Conservation (phyloP, 352 stramenopile genomes). For the Pythium phragmitis region DNA sequence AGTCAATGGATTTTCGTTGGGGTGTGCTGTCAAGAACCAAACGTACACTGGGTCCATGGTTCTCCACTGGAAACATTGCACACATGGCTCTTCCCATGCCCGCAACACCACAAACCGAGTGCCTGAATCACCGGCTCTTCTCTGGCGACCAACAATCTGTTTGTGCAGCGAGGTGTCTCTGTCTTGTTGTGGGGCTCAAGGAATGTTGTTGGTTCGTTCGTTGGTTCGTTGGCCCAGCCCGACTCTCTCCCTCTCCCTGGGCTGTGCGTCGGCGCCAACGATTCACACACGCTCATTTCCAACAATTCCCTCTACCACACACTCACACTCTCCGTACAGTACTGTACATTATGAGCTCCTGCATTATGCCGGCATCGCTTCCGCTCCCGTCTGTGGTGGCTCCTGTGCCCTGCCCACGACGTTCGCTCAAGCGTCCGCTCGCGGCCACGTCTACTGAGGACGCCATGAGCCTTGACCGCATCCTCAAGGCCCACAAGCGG, state of each 20-base stretch:
- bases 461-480: slow-evolving; percentile 44
- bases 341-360: slow-evolving; percentile 53
- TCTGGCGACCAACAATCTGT: slow-evolving; percentile 25
- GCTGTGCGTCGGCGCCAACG: slow-evolving; percentile 12
- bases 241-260: slow-evolving; percentile 2
- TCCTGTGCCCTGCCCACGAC: slow-evolving; percentile 25
- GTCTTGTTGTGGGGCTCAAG: slow-evolving; percentile 18
- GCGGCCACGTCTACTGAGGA: slow-evolving; percentile 43
- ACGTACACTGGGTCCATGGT: slow-evolving; percentile 1
- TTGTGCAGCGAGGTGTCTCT: slow-evolving; percentile 10
- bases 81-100: background rate
- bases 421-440: slow-evolving; percentile 59
- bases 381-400: slow-evolving; percentile 22
- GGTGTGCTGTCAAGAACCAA: background rate
- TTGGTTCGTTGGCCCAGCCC: slow-evolving; percentile 16
- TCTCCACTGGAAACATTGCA: slow-evolving; percentile 4
- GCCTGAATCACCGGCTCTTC: slow-evolving; percentile 14
- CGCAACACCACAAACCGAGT: slow-evolving; percentile 12
- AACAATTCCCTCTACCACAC: background rate
- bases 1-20: slow-evolving; percentile 20
- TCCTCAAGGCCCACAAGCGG: slow-evolving; percentile 67
- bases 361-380: slow-evolving; percentile 44
- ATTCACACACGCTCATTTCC: background rate
- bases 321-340: background rate
- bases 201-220: background rate